Percentiles rank a stretch among this genome's conserved stretches.
phyloP scores from a whole-genome alignment of 805 yeast genomes.

The Ascoidea asiatica region DNA sequence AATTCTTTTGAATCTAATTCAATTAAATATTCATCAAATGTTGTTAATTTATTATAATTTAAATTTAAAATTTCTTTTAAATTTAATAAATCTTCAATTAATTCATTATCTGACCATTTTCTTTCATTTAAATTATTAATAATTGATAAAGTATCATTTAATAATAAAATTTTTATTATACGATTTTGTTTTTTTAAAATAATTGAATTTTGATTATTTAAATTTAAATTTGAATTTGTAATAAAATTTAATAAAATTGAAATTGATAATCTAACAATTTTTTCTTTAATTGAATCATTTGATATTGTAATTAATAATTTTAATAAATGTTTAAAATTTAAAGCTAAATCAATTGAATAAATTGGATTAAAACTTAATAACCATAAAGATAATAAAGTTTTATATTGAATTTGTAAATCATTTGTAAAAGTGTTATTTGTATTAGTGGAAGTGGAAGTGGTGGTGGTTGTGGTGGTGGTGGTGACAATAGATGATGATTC shows the following conservation, averaged over 20 bases:
- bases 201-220: neutral
- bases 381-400: conserved; percentile 72
- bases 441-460: neutral
- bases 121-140: conserved; percentile 63
- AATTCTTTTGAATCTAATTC: conserved; percentile 72
- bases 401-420: conserved; percentile 74
- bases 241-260: conserved; percentile 58
- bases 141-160: conserved; percentile 61
- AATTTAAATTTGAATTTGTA: conserved; percentile 18
- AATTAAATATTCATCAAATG: conserved; percentile 82
- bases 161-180: conserved; percentile 50
- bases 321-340: conserved; percentile 39
- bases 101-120: conserved; percentile 92
- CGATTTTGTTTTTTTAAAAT: conserved; percentile 20
- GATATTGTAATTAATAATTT: conserved; percentile 39
- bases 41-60: conserved; percentile 67
- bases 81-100: conserved; percentile 53
- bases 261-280: conserved; percentile 74
- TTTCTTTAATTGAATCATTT: conserved; percentile 81
- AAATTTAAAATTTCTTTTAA: conserved; percentile 51
- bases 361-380: conserved; percentile 59
- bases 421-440: too few relatives aligned
- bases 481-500: conserved; percentile 10
- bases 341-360: conserved; percentile 33
- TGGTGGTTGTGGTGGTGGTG: neutral